phyloP scores from a whole-genome alignment of 2,329 filamentous ascomycete genomes.

The Fusarium sp. region DNA sequence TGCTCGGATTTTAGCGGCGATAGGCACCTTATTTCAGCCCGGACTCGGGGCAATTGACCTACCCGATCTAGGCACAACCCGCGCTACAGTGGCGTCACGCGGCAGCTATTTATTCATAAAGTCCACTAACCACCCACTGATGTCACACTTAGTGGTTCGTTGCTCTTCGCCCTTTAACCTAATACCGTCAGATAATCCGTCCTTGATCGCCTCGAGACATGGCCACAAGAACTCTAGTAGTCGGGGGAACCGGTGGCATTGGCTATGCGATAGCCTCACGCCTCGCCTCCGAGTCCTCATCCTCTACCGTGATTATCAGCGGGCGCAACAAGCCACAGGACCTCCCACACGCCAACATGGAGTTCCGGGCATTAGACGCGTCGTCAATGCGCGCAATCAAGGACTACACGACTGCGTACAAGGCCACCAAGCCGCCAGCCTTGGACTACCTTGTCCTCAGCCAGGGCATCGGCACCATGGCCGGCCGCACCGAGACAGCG shows the following conservation, averaged over 20 bases:
- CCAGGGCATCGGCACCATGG: background rate
- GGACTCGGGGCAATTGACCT: background rate
- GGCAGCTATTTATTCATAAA: background rate
- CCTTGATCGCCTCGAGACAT: slow-evolving; percentile 7
- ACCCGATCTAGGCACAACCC: background rate
- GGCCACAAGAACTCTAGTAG: slow-evolving; percentile 44
- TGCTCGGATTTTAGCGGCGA: background rate
- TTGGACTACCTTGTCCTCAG: background rate
- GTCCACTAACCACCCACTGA: background rate
- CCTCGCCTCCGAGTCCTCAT: slow-evolving; percentile 40
- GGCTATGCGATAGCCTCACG: slow-evolving; percentile 50
- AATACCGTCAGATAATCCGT: background rate
- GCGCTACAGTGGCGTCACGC: background rate
- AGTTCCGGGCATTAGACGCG: slow-evolving; percentile 47
- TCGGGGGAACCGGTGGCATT: slow-evolving; percentile 49
- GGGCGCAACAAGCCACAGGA: slow-evolving; percentile 45
- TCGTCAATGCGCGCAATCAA: slow-evolving; percentile 49
- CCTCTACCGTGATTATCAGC: slow-evolving; percentile 46
- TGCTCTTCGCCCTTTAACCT: background rate
- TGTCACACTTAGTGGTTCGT: background rate
- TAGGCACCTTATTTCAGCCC: background rate
- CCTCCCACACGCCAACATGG: slow-evolving; percentile 46
- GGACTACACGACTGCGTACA: slow-evolving; percentile 36
- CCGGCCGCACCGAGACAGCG: background rate
- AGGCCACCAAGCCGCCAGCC: background rate